Conservation (phyloP, 1,284 basidiomycete genomes). For the Porogramme epimiltina region DNA sequence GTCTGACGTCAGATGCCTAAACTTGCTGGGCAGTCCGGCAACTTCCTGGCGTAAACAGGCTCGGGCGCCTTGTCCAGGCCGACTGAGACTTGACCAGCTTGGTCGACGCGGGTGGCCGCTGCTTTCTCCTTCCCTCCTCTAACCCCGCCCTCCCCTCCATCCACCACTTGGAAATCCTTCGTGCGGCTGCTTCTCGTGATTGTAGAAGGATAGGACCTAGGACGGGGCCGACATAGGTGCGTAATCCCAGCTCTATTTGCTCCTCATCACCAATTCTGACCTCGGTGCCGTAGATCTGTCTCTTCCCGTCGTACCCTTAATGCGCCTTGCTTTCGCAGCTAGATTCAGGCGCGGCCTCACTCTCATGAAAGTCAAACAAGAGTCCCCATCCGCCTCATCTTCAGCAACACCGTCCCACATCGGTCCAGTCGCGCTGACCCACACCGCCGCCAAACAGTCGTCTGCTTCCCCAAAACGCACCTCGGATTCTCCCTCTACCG, state of each 20-base stretch:
- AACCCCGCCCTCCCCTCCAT: neutral
- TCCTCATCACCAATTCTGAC: neutral
- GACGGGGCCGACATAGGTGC: constrained; percentile 3
- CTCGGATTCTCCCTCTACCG: constrained; percentile 14
- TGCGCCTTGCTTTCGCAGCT: constrained; percentile 52
- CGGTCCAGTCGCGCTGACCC: constrained; percentile 23
- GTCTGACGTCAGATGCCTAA: constrained; percentile 7
- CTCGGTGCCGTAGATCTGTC: constrained; percentile 12
- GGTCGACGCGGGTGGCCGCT: constrained; percentile 1
- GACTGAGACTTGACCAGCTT: neutral
- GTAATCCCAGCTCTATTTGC: neutral
- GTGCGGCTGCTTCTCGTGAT: neutral
- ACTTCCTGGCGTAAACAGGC: neutral
- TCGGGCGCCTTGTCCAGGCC: neutral
- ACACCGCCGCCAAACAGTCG: constrained; percentile 13
- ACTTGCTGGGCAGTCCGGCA: neutral
- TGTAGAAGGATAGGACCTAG: neutral
- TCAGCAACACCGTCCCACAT: constrained; percentile 27
- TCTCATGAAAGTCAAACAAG: constrained; percentile 54
- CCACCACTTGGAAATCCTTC: constrained; percentile 1
- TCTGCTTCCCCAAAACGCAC: constrained; percentile 20
- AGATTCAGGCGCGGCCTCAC: constrained; percentile 49
- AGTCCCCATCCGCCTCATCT: constrained; percentile 24
- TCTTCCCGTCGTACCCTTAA: constrained; percentile 29
- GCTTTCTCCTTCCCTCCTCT: neutral